Conservation (phyloP, 805 yeast genomes). For the Starmerella geochares region DNA sequence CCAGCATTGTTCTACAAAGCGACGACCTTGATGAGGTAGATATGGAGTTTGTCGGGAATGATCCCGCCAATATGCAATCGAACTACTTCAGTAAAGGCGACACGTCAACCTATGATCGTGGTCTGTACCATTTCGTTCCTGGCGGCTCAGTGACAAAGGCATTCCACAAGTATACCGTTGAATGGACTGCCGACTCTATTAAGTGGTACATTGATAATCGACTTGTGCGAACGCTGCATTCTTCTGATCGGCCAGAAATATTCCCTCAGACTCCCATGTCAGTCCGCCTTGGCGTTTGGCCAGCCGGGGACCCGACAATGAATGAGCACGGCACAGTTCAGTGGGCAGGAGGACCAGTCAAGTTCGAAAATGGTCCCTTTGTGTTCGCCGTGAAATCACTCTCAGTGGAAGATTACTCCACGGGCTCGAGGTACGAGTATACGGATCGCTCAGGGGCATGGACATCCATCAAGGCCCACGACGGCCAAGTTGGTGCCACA, state of each 20-base stretch:
- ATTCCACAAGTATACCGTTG: constrained; percentile 71
- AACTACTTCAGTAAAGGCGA: constrained; percentile 70
- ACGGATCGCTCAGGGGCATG: constrained; percentile 35
- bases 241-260: constrained; percentile 44
- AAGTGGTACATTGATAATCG: constrained; percentile 67
- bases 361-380: constrained; percentile 40
- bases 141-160: constrained; percentile 42
- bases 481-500: constrained; percentile 47
- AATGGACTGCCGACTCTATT: constrained; percentile 61
- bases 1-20: constrained; percentile 68
- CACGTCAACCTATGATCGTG: constrained; percentile 68
- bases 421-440: constrained; percentile 38
- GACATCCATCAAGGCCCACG: constrained; percentile 35
- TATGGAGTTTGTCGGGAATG: constrained; percentile 78
- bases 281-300: constrained; percentile 51
- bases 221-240: constrained; percentile 51
- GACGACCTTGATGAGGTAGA: constrained; percentile 89
- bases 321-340: constrained; percentile 52
- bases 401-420: constrained; percentile 48
- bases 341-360: constrained; percentile 64
- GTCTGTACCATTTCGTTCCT: constrained; percentile 51
- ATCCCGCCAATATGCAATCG: constrained; percentile 60
- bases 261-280: constrained; percentile 88
- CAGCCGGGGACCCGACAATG: constrained; percentile 38
- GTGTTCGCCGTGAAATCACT: constrained; percentile 52